Evolutionary conservation across 768 basidiomycete species (phyloP).

Genomic region (Kwoniella bestiolae): DNA sequence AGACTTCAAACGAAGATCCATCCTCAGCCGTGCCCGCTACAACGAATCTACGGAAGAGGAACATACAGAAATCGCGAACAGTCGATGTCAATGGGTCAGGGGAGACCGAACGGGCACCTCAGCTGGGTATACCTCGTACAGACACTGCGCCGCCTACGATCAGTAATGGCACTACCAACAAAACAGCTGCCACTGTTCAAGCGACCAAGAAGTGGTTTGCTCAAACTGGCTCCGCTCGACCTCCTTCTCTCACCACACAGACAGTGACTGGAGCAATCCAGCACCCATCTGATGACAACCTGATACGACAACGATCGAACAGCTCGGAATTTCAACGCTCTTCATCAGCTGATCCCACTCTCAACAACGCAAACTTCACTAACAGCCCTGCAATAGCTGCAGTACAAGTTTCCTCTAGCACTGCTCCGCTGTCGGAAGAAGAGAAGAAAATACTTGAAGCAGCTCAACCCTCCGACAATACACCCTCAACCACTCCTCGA

Average conservation of each 20-base stretch:
- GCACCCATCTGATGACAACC: not conserved
- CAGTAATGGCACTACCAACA: not conserved
- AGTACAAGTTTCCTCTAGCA: constrained; percentile 15
- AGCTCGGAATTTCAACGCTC: not conserved
- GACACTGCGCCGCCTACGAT: constrained; percentile 34
- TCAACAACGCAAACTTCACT: constrained; percentile 5
- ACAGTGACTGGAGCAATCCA: constrained; percentile 1
- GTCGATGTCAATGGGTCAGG: constrained; percentile 4
- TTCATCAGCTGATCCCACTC: not conserved
- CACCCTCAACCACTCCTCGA: not conserved
- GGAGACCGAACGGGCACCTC: not conserved
- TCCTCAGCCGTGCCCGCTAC: constrained; percentile 33
- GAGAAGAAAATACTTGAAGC: constrained; percentile 1
- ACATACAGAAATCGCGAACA: constrained; percentile 29
- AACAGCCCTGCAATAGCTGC: constrained; percentile 15
- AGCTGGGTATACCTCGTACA: constrained; percentile 23
- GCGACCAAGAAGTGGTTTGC: constrained; percentile 43
- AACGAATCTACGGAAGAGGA: constrained; percentile 28
- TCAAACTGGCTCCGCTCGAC: constrained; percentile 12
- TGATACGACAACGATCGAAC: not conserved
- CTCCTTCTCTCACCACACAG: constrained; percentile 17
- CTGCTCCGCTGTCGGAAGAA: not conserved
- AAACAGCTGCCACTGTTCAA: constrained; percentile 20
- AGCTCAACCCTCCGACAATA: not conserved
- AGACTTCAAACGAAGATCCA: constrained; percentile 33